phyloP scores from a whole-genome alignment of 352 stramenopile genomes.

The Achlya hypogyna region DNA sequence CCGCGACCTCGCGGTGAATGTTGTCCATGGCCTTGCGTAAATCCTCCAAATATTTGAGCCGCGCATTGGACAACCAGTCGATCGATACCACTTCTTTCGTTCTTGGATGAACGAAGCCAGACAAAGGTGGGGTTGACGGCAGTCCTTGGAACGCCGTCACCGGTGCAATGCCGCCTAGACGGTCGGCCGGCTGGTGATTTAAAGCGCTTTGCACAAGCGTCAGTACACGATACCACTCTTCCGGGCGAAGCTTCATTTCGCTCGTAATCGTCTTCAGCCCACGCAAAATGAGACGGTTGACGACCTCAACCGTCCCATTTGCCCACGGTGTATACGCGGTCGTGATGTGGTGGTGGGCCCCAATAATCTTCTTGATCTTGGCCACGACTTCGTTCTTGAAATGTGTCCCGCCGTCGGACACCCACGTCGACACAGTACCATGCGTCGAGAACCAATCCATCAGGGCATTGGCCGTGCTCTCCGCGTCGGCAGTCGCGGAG shows the following conservation, averaged over 20 bases:
- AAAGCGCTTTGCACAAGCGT: slow-evolving; percentile 3
- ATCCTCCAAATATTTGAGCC: background rate
- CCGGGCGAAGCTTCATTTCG: background rate
- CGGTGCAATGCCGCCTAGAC: slow-evolving; percentile 1
- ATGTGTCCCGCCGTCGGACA: slow-evolving; percentile 11
- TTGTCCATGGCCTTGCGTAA: background rate
- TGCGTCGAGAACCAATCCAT: slow-evolving; percentile 13
- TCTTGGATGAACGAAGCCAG: slow-evolving; percentile 10
- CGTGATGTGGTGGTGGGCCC: slow-evolving; percentile 12
- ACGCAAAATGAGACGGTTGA: slow-evolving; percentile 17
- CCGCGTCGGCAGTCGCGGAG: slow-evolving; percentile 6
- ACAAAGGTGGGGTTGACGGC: background rate
- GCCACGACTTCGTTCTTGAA: slow-evolving; percentile 21
- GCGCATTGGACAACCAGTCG: background rate
- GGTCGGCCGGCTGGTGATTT: slow-evolving; percentile 14
- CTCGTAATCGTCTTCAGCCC: background rate
- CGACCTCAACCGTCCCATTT: slow-evolving; percentile 18
- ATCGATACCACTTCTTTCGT: background rate
- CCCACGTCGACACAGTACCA: slow-evolving; percentile 3
- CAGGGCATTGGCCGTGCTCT: background rate
- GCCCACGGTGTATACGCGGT: slow-evolving; percentile 7
- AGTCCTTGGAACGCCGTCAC: slow-evolving; percentile 10
- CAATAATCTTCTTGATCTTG: slow-evolving; percentile 12
- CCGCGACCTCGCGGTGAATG: background rate
- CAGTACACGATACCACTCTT: slow-evolving; percentile 15